Base-by-base conservation (phyloP, 768 basidiomycete genomes). In the Symmetrospora coprosmae region DNA sequence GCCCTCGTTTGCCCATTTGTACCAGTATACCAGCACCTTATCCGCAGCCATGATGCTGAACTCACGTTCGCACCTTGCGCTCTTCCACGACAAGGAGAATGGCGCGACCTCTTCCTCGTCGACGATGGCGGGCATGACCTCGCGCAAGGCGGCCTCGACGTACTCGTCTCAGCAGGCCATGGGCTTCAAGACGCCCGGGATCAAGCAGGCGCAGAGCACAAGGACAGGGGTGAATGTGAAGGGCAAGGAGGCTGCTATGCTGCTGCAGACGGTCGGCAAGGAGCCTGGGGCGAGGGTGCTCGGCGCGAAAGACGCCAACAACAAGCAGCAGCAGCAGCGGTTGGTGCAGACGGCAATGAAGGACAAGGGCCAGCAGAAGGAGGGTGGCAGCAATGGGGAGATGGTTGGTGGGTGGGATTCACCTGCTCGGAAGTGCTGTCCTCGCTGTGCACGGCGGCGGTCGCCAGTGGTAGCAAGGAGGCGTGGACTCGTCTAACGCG, bases 31-130 rank as follows among this genome's bases (percentile, higher is more conserved):
- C n/a, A n/a, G n/a, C n/a, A n/a, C n/a, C n/a, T n/a, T n/a, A n/a
- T n/a, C n/a, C n/a, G n/a, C 47, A 6, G 8, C 14, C 23, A 33
- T 4, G 13, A 58, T 58, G 55, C 31, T 58, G 17, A 28, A 6
- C 21, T 43, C 55, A 16, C 38, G 55, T 8, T 25, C 23, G 4
- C 55, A 46, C 7, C 4, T 17, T 16, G 21, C 28, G 2, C 40
- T 58, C 21, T 58, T 46, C 34, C 23, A 19, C 4, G 55, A 58
- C 55, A 58, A 58, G 33, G 55, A 58, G 55, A 58, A 58, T 33
- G n/a, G 21, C 14, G 11, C n/a, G 27, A n/a, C n/a, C n/a, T n/a
- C n/a, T n/a, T n/a, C n/a, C n/a, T 9, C 9, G 9, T 23, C 11
- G 13, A 8, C 9, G 16, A 9, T 13, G 9, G 43, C 43, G 21